Evolutionary conservation across 768 basidiomycete species (phyloP).

Genomic region (Boletus sensibilis): DNA sequence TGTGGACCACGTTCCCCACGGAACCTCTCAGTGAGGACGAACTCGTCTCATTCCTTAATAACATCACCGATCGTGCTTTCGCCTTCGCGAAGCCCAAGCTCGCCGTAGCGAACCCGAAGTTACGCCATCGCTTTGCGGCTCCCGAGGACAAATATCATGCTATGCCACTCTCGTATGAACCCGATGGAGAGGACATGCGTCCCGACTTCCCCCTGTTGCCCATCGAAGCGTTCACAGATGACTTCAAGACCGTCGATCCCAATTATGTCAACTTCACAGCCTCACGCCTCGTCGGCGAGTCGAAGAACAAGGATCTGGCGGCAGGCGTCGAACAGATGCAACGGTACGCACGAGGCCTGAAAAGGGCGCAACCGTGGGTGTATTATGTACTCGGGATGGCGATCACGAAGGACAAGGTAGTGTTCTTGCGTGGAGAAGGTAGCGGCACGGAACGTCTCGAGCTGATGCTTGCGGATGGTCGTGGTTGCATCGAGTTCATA

Average conservation of each 20-base stretch:
- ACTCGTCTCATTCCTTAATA: slow-evolving; percentile 9
- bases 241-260: neutral
- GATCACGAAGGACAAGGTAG: neutral
- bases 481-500: slow-evolving; percentile 13
- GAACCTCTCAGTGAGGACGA: slow-evolving; percentile 3
- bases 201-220: slow-evolving; percentile 17
- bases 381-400: slow-evolving; percentile 7
- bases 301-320: neutral
- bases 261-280: neutral
- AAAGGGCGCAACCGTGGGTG: slow-evolving; percentile 9
- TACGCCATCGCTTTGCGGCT: slow-evolving; percentile 9
- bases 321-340: slow-evolving; percentile 1
- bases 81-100: neutral
- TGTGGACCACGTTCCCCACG: neutral
- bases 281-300: slow-evolving; percentile 7
- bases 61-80: slow-evolving; percentile 9
- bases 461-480: slow-evolving; percentile 5
- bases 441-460: slow-evolving; percentile 8
- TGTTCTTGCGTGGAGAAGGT: slow-evolving; percentile 6
- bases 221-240: slow-evolving; percentile 3
- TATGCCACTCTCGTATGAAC: slow-evolving; percentile 8
- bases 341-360: slow-evolving; percentile 7
- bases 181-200: slow-evolving; percentile 2
- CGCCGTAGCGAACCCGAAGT: neutral
- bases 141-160: neutral